Evolutionary conservation across 768 basidiomycete species (phyloP).

Genomic region (Cytidiella melzeri): DNA sequence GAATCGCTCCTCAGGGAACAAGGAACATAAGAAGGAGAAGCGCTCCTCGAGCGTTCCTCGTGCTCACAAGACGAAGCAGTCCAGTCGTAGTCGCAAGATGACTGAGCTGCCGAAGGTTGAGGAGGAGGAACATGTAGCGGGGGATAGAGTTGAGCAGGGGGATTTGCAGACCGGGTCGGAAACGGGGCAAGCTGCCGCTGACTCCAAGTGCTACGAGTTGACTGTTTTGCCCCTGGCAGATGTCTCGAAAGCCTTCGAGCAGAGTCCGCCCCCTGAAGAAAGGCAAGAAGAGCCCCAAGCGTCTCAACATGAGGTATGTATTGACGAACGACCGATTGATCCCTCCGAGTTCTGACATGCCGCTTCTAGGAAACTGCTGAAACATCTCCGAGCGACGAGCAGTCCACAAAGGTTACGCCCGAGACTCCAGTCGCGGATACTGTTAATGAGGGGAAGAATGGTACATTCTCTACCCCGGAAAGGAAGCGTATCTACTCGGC

Average conservation of each 20-base stretch:
- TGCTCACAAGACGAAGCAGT: constrained; percentile 22
- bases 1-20: constrained; percentile 8
- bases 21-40: constrained; percentile 18
- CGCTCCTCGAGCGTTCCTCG: constrained; percentile 1
- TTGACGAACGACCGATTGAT: no score
- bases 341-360: no score
- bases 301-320: no score
- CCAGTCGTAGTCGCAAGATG: constrained; percentile 36
- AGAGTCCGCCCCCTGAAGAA: constrained; percentile 12
- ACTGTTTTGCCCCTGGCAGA: constrained; percentile 77
- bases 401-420: background rate
- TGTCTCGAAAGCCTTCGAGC: constrained; percentile 62
- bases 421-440: background rate
- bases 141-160: background rate
- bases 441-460: background rate
- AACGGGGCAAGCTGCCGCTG: constrained; percentile 45
- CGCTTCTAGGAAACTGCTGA: no score
- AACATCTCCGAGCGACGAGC: background rate
- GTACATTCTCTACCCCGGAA: constrained; percentile 63
- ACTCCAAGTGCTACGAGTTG: constrained; percentile 74
- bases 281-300: no score
- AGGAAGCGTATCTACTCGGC: constrained; percentile 66
- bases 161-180: background rate
- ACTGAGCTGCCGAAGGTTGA: constrained; percentile 59
- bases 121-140: constrained; percentile 38